A percentile compares a stretch with the other conserved stretches of the same genome.
Evolutionary conservation across 2,329 filamentous ascomycete genomes (phyloP).

Genomic region (Aspergillus amoenus): DNA sequence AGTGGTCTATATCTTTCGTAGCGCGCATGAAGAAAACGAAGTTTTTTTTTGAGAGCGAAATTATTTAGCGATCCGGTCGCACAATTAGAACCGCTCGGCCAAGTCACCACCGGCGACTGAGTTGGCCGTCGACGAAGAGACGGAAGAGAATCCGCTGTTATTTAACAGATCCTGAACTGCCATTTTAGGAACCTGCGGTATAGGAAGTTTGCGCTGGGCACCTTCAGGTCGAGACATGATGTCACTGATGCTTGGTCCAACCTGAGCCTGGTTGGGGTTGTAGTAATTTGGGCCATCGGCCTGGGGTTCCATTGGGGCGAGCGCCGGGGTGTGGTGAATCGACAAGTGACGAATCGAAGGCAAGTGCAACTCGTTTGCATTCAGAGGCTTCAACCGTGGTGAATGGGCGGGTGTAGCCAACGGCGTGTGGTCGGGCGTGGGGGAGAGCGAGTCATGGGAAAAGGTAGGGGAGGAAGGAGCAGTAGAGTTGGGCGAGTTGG

Average conservation of each 20-base stretch:
- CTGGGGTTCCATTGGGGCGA: constrained; percentile 70
- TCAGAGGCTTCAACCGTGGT: constrained; percentile 79
- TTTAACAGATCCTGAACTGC: constrained; percentile 82
- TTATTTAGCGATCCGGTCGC: constrained; percentile 4
- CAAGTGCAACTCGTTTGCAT: constrained; percentile 70
- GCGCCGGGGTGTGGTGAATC: constrained; percentile 64
- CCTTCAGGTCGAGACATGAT: constrained; percentile 90
- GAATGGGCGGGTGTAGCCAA: constrained; percentile 94
- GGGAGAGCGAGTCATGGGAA: constrained; percentile 91
- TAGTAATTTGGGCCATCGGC: constrained; percentile 61
- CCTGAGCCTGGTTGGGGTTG: constrained; percentile 55
- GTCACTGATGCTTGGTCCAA: constrained; percentile 80
- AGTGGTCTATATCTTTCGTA: constrained; percentile 44
- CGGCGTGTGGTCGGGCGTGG: constrained; percentile 97
- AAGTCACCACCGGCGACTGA: constrained; percentile 74
- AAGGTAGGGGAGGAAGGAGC: constrained; percentile 95
- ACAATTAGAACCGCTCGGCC: constrained; percentile 52
- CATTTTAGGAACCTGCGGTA: constrained; percentile 84
- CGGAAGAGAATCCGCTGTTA: constrained; percentile 67
- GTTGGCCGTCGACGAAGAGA: constrained; percentile 73
- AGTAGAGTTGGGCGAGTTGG: constrained; percentile 92
- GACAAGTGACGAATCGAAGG: constrained; percentile 78
- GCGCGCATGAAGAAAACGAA: constrained; percentile 30
- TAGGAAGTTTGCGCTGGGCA: constrained; percentile 83
- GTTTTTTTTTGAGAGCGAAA: constrained; percentile 14